phyloP scores from a whole-genome alignment of 2,329 filamentous ascomycete species.

The Sporothrix phasma region DNA sequence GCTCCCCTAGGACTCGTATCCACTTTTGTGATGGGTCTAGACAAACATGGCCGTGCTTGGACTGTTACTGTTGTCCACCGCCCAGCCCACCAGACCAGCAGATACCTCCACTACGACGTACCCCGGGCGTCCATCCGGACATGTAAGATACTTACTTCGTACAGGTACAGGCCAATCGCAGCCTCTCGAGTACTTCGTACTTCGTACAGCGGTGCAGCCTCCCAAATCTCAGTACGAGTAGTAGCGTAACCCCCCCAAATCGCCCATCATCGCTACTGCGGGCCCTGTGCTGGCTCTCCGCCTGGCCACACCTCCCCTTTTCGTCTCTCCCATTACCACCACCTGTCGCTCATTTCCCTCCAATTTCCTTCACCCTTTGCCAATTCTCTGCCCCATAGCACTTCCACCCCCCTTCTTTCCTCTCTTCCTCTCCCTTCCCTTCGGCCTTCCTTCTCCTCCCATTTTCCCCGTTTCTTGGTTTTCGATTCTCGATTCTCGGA shows the following conservation, averaged over 20 bases:
- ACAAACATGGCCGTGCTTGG: not conserved
- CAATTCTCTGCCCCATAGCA: slow-evolving; percentile 4
- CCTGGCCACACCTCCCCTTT: not conserved
- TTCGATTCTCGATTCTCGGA: not conserved
- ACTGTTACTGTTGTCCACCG: not conserved
- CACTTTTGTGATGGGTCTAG: slow-evolving; percentile 2
- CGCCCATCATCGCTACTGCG: not conserved
- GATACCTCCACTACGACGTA: not conserved
- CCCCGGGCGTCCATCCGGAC: not conserved
- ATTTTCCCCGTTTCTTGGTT: not conserved
- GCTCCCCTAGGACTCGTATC: not conserved
- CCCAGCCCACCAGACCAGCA: not conserved
- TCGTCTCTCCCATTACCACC: slow-evolving; percentile 1
- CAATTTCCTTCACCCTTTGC: slow-evolving; percentile 9
- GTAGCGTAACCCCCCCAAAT: not conserved
- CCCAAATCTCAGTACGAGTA: not conserved
- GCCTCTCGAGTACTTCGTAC: not conserved
- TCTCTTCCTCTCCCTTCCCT: not conserved
- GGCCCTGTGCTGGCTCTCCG: not conserved
- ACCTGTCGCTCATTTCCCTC: slow-evolving; percentile 13
- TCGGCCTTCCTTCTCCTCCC: not conserved
- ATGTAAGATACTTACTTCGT: no score
- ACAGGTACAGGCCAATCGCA: no score
- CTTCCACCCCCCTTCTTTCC: not conserved
- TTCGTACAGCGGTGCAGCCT: not conserved